Base-by-base conservation (phyloP, 768 basidiomycete species). In the Gautieria morchelliformis region DNA sequence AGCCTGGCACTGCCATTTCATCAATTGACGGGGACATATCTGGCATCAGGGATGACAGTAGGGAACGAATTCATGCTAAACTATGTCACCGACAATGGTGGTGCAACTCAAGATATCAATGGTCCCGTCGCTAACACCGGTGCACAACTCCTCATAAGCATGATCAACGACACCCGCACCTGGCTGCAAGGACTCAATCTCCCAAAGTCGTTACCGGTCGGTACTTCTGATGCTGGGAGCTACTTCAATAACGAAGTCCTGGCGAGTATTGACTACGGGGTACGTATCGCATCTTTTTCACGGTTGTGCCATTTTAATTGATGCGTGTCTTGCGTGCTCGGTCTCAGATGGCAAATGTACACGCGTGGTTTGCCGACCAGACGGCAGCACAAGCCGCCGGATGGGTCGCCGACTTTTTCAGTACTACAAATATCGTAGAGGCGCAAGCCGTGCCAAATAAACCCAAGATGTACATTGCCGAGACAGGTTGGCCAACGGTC, bases 11-110 rank as follows among this genome's bases (percentile, higher is more conserved):
- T 97, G 40, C 33, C 11, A 17, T 56, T 42, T 19, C 19, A 20
- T 32, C 44, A n/a, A 52, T 39, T 20, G 33, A 45, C 42, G 14
- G 8, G 52, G 15, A 19, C 32, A 22, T 50, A 19, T 15, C 52
- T n/a, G 12, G 5, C 22, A 5, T 19, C 12, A 58, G 51, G 32
- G 24, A 27, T 58, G n/a, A 52, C 60, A 4, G 93, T 96, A 35
- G 93, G 95, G 35, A 95, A 96, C 66, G 93, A 95, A 70, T 91
- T 81, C 67, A 89, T 92, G 66, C 76, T 93, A 50, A 81, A 93
- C 67, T 87, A 82, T 60, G 67, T 91, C 42, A 80, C 66, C 32
- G 70, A 63, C 1, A 75, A 79, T 56, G 76, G 76, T 20, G 75
- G 72, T 32, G 66, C 70, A 0, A 27, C 8, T 7, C 56, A 48